Evolutionary conservation across 2,329 filamentous ascomycete species (phyloP).

Genomic region (Sporothrix brasiliensis): DNA sequence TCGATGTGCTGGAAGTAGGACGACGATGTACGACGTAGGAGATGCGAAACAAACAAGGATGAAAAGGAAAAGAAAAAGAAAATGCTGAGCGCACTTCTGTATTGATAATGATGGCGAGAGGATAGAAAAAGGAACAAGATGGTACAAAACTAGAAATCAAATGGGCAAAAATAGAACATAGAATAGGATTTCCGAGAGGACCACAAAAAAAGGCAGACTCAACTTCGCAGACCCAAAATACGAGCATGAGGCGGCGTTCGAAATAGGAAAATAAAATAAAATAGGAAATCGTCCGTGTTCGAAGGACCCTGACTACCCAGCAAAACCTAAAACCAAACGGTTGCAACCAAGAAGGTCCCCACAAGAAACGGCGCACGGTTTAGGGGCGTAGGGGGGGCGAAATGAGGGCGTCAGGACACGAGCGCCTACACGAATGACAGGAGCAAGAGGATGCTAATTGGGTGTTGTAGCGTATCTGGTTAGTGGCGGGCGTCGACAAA

Average conservation of each 20-base stretch:
- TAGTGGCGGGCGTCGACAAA: slow-evolving; percentile 16
- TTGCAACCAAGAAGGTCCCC: neutral
- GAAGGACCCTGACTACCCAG: neutral
- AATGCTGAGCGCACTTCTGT: neutral
- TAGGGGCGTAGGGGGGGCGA: slow-evolving; percentile 20
- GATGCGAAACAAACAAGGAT: neutral
- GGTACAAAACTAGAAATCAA: neutral
- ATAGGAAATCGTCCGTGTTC: neutral
- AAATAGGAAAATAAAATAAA: slow-evolving; percentile 15
- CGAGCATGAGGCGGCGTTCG: neutral
- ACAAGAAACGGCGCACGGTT: slow-evolving; percentile 12
- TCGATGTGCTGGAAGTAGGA: neutral
- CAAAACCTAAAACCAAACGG: neutral
- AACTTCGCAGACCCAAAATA: neutral
- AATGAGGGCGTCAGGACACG: slow-evolving; percentile 10
- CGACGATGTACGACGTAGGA: slow-evolving; percentile 2
- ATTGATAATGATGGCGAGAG: neutral
- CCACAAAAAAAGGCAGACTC: slow-evolving; percentile 26
- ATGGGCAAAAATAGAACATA: slow-evolving; percentile 22
- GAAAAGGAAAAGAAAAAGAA: neutral
- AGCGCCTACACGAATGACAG: neutral
- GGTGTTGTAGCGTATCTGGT: slow-evolving; percentile 4
- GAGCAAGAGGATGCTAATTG: neutral
- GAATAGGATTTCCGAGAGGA: neutral
- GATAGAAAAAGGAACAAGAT: neutral